Conservation (phyloP, 805 yeast genomes). For the Wickerhamiella lipophila region DNA sequence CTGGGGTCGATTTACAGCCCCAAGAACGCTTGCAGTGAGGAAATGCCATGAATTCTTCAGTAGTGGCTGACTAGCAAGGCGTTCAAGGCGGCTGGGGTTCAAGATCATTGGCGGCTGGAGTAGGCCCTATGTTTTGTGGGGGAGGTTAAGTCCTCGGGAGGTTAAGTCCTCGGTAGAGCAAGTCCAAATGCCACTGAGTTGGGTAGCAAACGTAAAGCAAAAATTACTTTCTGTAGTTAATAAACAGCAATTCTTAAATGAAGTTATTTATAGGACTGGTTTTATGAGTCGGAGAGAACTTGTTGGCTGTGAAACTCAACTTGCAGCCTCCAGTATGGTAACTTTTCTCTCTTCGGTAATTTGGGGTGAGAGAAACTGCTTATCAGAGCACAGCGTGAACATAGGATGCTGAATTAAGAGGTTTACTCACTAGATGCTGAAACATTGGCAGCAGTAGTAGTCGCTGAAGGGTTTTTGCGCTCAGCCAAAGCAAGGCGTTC, state of each 20-base stretch:
- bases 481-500: background rate
- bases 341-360: too few relatives aligned
- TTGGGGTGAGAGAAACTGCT: too few relatives aligned
- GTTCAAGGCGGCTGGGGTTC: conserved; percentile 44
- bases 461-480: background rate
- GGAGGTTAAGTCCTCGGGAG: background rate
- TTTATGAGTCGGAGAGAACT: too few relatives aligned
- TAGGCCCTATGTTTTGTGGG: background rate
- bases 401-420: background rate
- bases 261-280: background rate
- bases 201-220: background rate
- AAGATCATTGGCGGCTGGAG: conserved; percentile 24
- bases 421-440: background rate
- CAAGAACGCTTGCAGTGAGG: conserved; percentile 66
- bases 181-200: too few relatives aligned
- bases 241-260: background rate
- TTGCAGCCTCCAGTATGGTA: too few relatives aligned
- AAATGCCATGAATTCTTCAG: conserved; percentile 57
- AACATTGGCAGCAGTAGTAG: background rate
- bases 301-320: too few relatives aligned
- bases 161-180: background rate
- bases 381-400: too few relatives aligned
- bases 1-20: conserved; percentile 70
- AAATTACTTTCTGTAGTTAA: background rate
- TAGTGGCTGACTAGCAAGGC: conserved; percentile 42